Evolutionary conservation across 2,329 filamentous ascomycete genomes (phyloP).

Genomic region (Ophiostoma novo-ulmi): DNA sequence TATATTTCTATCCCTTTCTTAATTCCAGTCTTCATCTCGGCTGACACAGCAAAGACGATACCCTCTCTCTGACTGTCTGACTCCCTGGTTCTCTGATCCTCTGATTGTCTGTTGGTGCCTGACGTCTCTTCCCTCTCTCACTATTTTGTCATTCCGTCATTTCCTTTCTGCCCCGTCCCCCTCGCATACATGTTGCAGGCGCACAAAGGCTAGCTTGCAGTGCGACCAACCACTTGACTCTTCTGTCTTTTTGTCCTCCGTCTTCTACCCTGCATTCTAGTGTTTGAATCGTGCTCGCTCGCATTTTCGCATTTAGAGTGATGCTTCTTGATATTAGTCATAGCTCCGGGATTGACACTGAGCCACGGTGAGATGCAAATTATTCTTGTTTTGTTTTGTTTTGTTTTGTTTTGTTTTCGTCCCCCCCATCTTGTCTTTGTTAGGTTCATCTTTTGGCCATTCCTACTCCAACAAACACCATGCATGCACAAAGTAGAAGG

Average conservation of each 20-base stretch:
- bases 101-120: not conserved
- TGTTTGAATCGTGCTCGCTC: not conserved
- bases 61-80: not conserved
- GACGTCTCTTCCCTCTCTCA: not conserved
- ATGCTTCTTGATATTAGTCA: slow-evolving; percentile 3
- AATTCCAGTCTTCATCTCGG: not conserved
- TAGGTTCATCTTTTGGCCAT: no score
- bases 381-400: not conserved
- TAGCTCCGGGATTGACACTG: not conserved
- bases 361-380: not conserved
- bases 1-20: not conserved
- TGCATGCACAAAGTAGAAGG: not conserved
- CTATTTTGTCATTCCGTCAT: not conserved
- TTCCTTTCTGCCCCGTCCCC: not conserved
- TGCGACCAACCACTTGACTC: not conserved
- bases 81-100: not conserved
- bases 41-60: not conserved
- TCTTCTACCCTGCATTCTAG: no score
- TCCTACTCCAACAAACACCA: no score
- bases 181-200: no score
- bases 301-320: not conserved
- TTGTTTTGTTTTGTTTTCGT: not conserved
- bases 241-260: no score
- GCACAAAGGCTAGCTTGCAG: not conserved
- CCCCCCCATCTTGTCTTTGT: not conserved